Conservation (phyloP, 805 yeast species). For the Candida namnaoensis region DNA sequence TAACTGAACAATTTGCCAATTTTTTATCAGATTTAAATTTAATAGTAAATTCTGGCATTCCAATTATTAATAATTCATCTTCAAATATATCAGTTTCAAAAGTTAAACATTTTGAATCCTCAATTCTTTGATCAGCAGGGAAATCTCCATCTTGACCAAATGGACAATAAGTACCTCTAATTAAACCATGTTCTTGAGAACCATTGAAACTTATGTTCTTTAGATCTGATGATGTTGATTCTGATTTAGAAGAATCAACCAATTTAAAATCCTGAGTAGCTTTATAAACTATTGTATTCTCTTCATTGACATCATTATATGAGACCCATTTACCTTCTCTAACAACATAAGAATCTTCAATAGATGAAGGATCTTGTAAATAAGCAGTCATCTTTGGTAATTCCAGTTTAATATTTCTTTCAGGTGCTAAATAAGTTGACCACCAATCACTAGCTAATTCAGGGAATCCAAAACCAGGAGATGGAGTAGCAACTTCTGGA, state of each 20-base stretch:
- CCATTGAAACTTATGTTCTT: conserved; percentile 20
- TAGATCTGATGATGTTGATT: neutral
- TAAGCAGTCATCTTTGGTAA: conserved; percentile 31
- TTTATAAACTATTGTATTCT: conserved; percentile 6
- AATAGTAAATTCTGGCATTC: conserved; percentile 26
- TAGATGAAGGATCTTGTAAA: conserved; percentile 31
- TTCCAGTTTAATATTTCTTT: conserved; percentile 15
- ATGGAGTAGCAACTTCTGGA: conserved; percentile 38
- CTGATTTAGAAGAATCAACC: neutral
- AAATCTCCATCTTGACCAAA: conserved; percentile 38
- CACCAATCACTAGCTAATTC: conserved; percentile 34
- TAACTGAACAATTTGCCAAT: conserved; percentile 29
- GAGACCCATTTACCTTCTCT: conserved; percentile 35
- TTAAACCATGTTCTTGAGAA: conserved; percentile 29
- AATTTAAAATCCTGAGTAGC: neutral
- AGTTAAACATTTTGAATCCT: conserved; percentile 29
- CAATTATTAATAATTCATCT: conserved; percentile 22
- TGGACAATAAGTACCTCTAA: conserved; percentile 38
- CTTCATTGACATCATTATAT: conserved; percentile 9
- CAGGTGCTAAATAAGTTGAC: conserved; percentile 25
- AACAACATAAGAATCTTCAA: conserved; percentile 25
- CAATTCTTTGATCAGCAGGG: conserved; percentile 34
- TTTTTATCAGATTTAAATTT: conserved; percentile 26
- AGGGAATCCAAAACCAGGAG: conserved; percentile 34
- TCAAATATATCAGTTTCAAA: conserved; percentile 23